A percentile compares a stretch with the other conserved stretches of the same genome.
phyloP scores from a whole-genome alignment of 1,139 yeast species.

The Blastobotrys proliferans region DNA sequence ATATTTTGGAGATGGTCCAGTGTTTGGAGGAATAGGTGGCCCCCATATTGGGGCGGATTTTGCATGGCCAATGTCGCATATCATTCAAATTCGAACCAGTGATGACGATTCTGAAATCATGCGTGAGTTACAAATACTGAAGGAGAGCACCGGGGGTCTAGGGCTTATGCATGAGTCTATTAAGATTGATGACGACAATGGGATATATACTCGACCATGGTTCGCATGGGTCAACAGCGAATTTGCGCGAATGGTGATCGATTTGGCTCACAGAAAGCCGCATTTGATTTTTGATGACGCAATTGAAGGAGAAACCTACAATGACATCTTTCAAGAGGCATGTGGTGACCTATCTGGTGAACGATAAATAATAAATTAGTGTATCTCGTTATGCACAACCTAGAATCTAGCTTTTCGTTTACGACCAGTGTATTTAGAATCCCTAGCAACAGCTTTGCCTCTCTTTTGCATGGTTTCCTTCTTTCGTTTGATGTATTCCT shows the following conservation, averaged over 20 bases:
- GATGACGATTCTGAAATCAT: constrained; percentile 66
- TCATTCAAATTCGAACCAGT: constrained; percentile 69
- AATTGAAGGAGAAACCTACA: no score
- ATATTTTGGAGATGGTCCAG: constrained; percentile 57
- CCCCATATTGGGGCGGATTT: constrained; percentile 79
- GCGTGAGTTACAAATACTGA: constrained; percentile 46
- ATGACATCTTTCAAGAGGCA: no score
- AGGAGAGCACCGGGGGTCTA: constrained; percentile 62
- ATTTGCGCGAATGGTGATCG: constrained; percentile 77
- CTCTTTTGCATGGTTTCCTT: constrained; percentile 89
- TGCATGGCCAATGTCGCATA: constrained; percentile 90
- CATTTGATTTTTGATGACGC: constrained; percentile 51
- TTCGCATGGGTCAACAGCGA: constrained; percentile 94
- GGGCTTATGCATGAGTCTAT: constrained; percentile 87
- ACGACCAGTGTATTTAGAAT: constrained; percentile 90
- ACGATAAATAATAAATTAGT: no score
- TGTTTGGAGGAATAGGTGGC: constrained; percentile 79
- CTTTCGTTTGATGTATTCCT: constrained; percentile 83
- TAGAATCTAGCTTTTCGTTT: constrained; percentile 83
- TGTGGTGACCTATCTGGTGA: no score
- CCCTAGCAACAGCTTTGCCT: constrained; percentile 84
- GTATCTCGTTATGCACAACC: no score
- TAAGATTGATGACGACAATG: constrained; percentile 51
- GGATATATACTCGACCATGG: constrained; percentile 65
- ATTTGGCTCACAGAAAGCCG: constrained; percentile 71